Evolutionary conservation across 73 alveolate genomes (phyloP).

Genomic region (Paramecium pentaurelia): DNA sequence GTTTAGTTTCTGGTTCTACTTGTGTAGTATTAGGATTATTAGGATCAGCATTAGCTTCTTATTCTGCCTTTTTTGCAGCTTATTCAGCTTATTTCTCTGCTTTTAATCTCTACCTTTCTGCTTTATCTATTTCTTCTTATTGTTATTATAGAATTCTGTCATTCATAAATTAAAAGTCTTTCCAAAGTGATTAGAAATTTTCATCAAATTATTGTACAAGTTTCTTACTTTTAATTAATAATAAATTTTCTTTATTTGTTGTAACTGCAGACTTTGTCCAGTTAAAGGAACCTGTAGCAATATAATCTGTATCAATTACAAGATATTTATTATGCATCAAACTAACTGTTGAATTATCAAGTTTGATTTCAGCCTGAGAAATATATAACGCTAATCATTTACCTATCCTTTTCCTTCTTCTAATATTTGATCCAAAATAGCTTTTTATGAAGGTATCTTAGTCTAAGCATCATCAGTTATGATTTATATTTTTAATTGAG

Average conservation of each 20-base stretch:
- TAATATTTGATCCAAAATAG: not conserved
- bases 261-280: constrained; percentile 66
- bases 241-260: constrained; percentile 62
- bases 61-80: not conserved
- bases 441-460: constrained; percentile 17
- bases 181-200: constrained; percentile 52
- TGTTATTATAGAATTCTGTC: not conserved
- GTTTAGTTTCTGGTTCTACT: not conserved
- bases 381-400: constrained; percentile 77
- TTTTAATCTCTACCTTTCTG: not conserved
- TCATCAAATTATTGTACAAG: constrained; percentile 11
- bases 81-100: not conserved
- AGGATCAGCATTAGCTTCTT: not conserved
- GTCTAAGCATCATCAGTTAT: constrained; percentile 94
- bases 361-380: constrained; percentile 82
- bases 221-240: constrained; percentile 14
- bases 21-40: not conserved
- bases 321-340: constrained; percentile 98
- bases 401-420: constrained; percentile 79
- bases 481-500: constrained; percentile 75
- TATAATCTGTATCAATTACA: constrained; percentile 88
- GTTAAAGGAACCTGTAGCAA: constrained; percentile 95
- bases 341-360: constrained; percentile 82
- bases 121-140: not conserved
- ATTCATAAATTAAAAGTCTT: constrained; percentile 14